A percentile compares a stretch with the other conserved stretches of the same genome.
Evolutionary conservation across 768 basidiomycete species (phyloP).

Genomic region (Lactarius akahatsu): DNA sequence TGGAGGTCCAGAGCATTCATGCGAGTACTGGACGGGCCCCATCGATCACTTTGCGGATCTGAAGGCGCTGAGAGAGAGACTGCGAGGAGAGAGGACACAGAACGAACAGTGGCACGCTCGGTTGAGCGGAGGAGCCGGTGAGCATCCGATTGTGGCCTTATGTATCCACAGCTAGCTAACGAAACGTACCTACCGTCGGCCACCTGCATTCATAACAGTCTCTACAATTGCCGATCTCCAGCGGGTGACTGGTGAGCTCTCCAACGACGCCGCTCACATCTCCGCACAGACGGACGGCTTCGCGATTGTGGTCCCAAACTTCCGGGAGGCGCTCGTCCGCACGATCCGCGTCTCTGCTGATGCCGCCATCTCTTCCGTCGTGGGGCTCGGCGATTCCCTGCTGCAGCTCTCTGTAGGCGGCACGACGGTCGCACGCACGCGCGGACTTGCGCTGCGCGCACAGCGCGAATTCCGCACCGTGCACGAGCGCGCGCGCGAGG

Average conservation of each 20-base stretch:
- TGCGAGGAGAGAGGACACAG: neutral
- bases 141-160: neutral
- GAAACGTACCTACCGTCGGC: neutral
- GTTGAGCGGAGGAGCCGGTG: neutral
- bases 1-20: constrained; percentile 3
- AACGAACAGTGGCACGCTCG: neutral
- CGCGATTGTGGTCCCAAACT: neutral
- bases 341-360: constrained; percentile 1
- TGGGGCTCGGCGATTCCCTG: neutral
- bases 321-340: constrained; percentile 2
- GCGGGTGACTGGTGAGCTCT: neutral
- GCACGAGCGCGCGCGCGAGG: neutral
- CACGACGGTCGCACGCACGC: neutral
- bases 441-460: neutral
- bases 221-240: neutral
- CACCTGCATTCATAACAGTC: neutral
- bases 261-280: neutral
- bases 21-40: neutral
- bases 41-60: constrained; percentile 2
- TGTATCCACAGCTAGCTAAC: neutral
- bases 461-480: constrained; percentile 5
- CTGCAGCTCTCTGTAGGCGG: neutral
- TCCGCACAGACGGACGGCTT: neutral
- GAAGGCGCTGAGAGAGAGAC: neutral
- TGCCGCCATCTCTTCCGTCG: neutral